A percentile compares a stretch with the other conserved stretches of the same genome.
Conservation (phyloP, 768 basidiomycete species). For the Sarcodon aspratus region DNA sequence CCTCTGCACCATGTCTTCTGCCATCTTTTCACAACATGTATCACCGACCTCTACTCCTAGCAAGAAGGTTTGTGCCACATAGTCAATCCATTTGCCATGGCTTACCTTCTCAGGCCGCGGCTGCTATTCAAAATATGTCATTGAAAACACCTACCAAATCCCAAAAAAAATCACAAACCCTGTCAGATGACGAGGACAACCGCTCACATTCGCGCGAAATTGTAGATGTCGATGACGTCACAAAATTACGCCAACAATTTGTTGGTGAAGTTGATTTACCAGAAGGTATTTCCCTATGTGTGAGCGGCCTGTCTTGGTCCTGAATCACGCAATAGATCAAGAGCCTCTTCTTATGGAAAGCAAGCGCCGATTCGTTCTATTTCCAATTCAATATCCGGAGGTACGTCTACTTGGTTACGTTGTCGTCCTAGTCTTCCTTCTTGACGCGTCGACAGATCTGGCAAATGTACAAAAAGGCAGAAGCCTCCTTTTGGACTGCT, state of each 20-base stretch:
- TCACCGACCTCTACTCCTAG: not conserved
- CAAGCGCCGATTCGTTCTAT: conserved; percentile 78
- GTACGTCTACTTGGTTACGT: conserved; percentile 27
- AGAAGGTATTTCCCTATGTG: conserved; percentile 18
- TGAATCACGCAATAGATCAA: conserved; percentile 30
- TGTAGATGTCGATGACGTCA: conserved; percentile 4
- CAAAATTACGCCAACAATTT: conserved; percentile 26
- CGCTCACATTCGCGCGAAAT: conserved; percentile 7
- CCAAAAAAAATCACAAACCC: conserved; percentile 9
- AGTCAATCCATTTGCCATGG: not conserved
- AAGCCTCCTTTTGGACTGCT: conserved; percentile 36
- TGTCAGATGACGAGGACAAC: conserved; percentile 14
- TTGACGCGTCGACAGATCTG: conserved; percentile 24
- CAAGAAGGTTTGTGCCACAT: not conserved
- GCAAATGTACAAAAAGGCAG: conserved; percentile 42
- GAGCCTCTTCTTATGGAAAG: conserved; percentile 79
- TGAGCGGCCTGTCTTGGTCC: not conserved
- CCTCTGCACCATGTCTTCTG: too few relatives aligned
- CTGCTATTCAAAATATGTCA: conserved; percentile 20
- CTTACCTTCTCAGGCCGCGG: conserved; percentile 16
- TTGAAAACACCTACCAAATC: conserved; percentile 22
- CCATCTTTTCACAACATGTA: too few relatives aligned
- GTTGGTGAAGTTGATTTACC: conserved; percentile 43
- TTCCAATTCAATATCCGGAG: conserved; percentile 89
- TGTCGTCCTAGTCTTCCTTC: not conserved